Percentiles rank a stretch among this genome's conserved stretches.
These are phyloP conservation scores for Hirschioporus abietinus DNA, from an alignment of 768 basidiomycete species.

Conservation along the genomic window DNA sequence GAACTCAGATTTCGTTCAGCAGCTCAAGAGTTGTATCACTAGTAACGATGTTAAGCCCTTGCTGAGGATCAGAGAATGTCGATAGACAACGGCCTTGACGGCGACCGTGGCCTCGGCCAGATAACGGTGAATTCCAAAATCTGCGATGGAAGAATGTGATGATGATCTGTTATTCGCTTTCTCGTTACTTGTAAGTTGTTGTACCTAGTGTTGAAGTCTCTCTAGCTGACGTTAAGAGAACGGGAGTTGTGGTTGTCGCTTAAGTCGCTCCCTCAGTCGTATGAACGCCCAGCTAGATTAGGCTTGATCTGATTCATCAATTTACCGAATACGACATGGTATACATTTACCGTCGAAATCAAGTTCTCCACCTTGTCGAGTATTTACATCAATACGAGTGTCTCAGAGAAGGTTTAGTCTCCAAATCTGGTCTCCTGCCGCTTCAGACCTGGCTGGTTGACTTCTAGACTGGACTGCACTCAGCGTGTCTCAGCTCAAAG, in stretches of 20 bases:
- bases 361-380: too few species aligned
- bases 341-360: too few species aligned
- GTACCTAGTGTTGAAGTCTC: neutral
- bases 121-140: neutral
- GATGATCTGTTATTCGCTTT: neutral
- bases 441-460: neutral
- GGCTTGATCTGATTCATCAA: neutral
- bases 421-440: too few species aligned
- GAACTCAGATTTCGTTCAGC: neutral
- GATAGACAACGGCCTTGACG: neutral
- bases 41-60: too few species aligned
- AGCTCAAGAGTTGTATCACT: neutral
- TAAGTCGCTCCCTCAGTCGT: neutral
- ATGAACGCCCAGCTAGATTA: neutral
- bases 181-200: neutral
- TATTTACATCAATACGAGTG: too few species aligned
- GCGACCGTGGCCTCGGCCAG: neutral
- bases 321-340: neutral
- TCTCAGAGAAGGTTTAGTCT: too few species aligned
- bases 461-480: neutral
- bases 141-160: neutral
- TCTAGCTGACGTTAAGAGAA: neutral
- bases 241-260: neutral
- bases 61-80: too few species aligned
- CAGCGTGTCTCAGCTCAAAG: neutral